Percentiles rank a stretch among this genome's conserved stretches.
Conservation (phyloP, 345 rosid genomes). For the Salix purpurea region DNA sequence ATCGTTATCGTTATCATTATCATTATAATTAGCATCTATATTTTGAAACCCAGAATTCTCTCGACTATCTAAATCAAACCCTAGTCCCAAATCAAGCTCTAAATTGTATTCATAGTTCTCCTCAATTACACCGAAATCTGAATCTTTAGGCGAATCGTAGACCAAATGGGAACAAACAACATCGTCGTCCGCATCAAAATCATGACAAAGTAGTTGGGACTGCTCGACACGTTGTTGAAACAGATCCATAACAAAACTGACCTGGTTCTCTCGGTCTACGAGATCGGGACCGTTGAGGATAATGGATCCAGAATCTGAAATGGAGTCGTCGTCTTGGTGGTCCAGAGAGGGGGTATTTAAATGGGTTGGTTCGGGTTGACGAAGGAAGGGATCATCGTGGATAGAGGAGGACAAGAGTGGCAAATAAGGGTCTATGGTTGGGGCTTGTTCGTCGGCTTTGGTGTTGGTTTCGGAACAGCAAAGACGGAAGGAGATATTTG, state of each 20-base stretch:
- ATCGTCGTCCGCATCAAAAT: not conserved
- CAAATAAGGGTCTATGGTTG: conserved; percentile 33
- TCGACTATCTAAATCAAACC: conserved; percentile 39
- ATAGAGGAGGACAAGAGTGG: conserved; percentile 24
- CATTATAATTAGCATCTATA: conserved; percentile 18
- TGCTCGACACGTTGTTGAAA: conserved; percentile 89
- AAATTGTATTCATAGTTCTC: conserved; percentile 27
- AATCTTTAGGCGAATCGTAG: conserved; percentile 34
- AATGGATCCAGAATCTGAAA: conserved; percentile 32
- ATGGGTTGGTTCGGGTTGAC: not conserved
- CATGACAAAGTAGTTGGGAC: conserved; percentile 39
- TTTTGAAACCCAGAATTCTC: conserved; percentile 34
- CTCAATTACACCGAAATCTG: conserved; percentile 42
- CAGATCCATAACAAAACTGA: conserved; percentile 81
- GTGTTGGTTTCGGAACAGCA: conserved; percentile 8
- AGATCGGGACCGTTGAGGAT: conserved; percentile 38
- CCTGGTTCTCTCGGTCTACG: conserved; percentile 54
- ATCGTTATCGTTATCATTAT: conserved; percentile 18
- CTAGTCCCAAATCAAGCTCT: conserved; percentile 46
- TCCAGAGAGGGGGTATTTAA: not conserved
- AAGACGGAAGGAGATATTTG: conserved; percentile 42
- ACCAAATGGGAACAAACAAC: conserved; percentile 17
- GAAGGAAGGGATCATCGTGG: not conserved
- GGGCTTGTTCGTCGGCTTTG: conserved; percentile 26
- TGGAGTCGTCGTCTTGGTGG: conserved; percentile 12